These are phyloP conservation scores for Erucastrum elatum DNA, from an alignment of 345 rosid species.

Conservation along the genomic window DNA sequence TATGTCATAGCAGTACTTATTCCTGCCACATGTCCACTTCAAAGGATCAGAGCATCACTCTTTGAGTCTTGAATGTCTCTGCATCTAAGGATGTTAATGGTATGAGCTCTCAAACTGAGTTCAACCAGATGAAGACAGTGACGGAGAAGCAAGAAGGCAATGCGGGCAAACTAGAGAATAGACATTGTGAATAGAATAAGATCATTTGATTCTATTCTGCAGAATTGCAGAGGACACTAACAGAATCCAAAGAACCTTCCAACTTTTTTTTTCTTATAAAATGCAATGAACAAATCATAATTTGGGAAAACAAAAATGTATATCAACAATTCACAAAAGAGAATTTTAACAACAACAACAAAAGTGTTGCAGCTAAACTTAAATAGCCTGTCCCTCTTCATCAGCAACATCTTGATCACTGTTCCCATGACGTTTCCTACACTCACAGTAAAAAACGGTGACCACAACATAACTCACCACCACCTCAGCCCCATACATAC, in stretches of 20 bases:
- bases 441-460: conserved; percentile 64
- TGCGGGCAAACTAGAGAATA: not conserved
- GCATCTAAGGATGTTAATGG: not conserved
- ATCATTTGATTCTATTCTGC: not conserved
- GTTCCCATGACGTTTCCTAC: conserved; percentile 42
- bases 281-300: not conserved
- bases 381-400: conserved; percentile 23
- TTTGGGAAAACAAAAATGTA: conserved; percentile 7
- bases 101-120: not conserved
- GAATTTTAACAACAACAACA: not conserved
- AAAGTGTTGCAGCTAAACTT: not conserved
- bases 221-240: not conserved
- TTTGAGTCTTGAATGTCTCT: not conserved
- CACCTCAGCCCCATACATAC: conserved; percentile 54
- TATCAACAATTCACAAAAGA: conserved; percentile 14
- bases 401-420: conserved; percentile 16
- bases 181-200: not conserved
- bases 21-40: not conserved
- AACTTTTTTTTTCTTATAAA: not conserved
- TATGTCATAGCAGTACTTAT: not conserved
- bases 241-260: not conserved
- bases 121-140: not conserved
- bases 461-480: conserved; percentile 60
- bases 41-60: not conserved
- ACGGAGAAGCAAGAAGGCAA: conserved; percentile 4